phyloP scores from a whole-genome alignment of 257 asterid species.

The Nicotiana undulata region DNA sequence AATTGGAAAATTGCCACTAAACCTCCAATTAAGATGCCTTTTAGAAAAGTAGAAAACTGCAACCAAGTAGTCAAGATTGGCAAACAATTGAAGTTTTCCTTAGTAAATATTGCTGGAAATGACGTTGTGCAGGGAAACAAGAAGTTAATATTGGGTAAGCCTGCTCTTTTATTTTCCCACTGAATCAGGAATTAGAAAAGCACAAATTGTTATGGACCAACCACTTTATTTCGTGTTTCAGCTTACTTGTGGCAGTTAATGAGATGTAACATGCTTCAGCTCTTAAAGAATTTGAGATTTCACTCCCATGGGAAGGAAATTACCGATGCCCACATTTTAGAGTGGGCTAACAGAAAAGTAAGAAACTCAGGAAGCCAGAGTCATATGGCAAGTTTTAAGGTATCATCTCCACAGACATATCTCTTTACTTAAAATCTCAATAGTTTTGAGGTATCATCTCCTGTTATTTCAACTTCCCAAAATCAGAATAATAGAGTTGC shows the following conservation, averaged over 20 bases:
- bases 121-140: conserved; percentile 95
- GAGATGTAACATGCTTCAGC: conserved; percentile 88
- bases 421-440: background rate
- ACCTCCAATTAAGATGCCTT: conserved; percentile 97
- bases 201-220: conserved; percentile 11
- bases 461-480: background rate
- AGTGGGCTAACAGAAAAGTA: conserved; percentile 87
- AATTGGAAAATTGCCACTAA: conserved; percentile 86
- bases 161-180: background rate
- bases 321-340: conserved; percentile 65
- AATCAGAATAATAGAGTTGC: background rate
- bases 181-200: background rate
- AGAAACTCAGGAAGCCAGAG: conserved; percentile 66
- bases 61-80: conserved; percentile 96
- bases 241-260: conserved; percentile 94
- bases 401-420: conserved; percentile 13
- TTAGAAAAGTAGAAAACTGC: conserved; percentile 90
- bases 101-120: conserved; percentile 87
- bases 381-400: conserved; percentile 72
- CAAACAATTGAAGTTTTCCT: conserved; percentile 82
- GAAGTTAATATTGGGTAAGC: conserved; percentile 74
- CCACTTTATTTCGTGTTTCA: conserved; percentile 26
- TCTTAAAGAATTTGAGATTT: conserved; percentile 70
- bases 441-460: conserved; percentile 15
- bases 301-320: conserved; percentile 92